These are phyloP conservation scores for Boletus holoroseus DNA, from an alignment of 1,284 basidiomycete genomes.

Conservation along the genomic window DNA sequence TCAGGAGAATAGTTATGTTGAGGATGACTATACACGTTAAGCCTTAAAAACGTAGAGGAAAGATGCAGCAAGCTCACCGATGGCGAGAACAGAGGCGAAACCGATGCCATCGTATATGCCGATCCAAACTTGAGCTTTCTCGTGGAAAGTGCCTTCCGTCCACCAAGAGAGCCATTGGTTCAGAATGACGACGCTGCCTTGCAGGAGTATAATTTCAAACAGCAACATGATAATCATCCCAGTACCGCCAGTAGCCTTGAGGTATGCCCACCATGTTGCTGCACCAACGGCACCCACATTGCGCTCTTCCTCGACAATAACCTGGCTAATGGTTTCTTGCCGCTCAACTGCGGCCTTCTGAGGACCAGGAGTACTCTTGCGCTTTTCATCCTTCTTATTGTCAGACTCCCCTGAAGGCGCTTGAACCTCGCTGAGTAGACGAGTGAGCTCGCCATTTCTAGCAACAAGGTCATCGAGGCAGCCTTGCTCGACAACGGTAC, in stretches of 20 bases:
- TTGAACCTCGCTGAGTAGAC: slow-evolving; percentile 34
- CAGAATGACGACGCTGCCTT: slow-evolving; percentile 20
- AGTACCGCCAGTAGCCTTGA: slow-evolving; percentile 24
- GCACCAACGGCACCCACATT: slow-evolving; percentile 49
- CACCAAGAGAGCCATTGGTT: slow-evolving; percentile 32
- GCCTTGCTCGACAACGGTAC: slow-evolving; percentile 41
- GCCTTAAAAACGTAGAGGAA: slow-evolving; percentile 10
- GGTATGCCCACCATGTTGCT: slow-evolving; percentile 33
- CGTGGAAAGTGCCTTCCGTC: slow-evolving; percentile 33
- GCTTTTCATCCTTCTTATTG: slow-evolving; percentile 26
- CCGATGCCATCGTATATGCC: slow-evolving; percentile 32
- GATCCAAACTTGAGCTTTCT: slow-evolving; percentile 25
- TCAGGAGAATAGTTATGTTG: slow-evolving; percentile 33
- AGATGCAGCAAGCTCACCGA: slow-evolving; percentile 24
- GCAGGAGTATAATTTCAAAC: slow-evolving; percentile 14
- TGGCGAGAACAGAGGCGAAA: slow-evolving; percentile 35
- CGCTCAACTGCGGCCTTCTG: slow-evolving; percentile 11
- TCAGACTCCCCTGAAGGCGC: slow-evolving; percentile 34
- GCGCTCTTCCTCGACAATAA: slow-evolving; percentile 55
- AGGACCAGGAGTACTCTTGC: slow-evolving; percentile 15
- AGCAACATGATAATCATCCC: slow-evolving; percentile 22
- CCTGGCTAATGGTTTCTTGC: slow-evolving; percentile 35
- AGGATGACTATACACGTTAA: slow-evolving; percentile 20
- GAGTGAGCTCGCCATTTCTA: slow-evolving; percentile 35
- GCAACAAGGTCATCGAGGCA: slow-evolving; percentile 36